These are phyloP conservation scores for Tubosaeta sp. DNA, from an alignment of 768 basidiomycete genomes.

Conservation along the genomic window DNA sequence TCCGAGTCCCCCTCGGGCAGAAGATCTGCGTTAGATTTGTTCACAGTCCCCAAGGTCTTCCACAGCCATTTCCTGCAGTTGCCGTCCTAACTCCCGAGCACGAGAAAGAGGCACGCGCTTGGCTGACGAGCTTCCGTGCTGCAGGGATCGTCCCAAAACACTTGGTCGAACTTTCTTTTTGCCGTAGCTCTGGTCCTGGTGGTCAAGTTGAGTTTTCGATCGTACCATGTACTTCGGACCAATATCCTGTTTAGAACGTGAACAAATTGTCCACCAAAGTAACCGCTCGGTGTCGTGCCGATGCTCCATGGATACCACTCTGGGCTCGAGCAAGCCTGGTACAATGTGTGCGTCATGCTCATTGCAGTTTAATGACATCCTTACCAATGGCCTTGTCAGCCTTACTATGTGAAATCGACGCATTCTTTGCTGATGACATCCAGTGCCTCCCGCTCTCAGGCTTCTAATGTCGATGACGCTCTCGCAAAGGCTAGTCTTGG, in stretches of 20 bases:
- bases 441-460: constrained; percentile 67
- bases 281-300: constrained; percentile 54
- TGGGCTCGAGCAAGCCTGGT: constrained; percentile 55
- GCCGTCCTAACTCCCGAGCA: constrained; percentile 32
- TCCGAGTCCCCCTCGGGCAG: not conserved
- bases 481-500: constrained; percentile 49
- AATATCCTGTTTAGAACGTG: constrained; percentile 55
- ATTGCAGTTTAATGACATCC: not conserved
- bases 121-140: constrained; percentile 49
- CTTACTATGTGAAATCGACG: constrained; percentile 63
- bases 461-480: constrained; percentile 71
- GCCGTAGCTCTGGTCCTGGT: constrained; percentile 80
- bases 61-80: constrained; percentile 40
- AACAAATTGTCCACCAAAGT: constrained; percentile 89
- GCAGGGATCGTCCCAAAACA: constrained; percentile 42
- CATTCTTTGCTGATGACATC: constrained; percentile 68
- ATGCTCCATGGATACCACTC: constrained; percentile 61
- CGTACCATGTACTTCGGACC: not conserved
- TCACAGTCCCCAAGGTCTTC: constrained; percentile 34
- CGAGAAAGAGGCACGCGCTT: constrained; percentile 48
- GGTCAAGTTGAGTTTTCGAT: constrained; percentile 55
- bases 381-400: constrained; percentile 34
- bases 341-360: constrained; percentile 40
- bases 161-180: constrained; percentile 61
- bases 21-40: constrained; percentile 3